These are phyloP conservation scores for Grammothele lineata DNA, from an alignment of 768 basidiomycete species.

Conservation along the genomic window DNA sequence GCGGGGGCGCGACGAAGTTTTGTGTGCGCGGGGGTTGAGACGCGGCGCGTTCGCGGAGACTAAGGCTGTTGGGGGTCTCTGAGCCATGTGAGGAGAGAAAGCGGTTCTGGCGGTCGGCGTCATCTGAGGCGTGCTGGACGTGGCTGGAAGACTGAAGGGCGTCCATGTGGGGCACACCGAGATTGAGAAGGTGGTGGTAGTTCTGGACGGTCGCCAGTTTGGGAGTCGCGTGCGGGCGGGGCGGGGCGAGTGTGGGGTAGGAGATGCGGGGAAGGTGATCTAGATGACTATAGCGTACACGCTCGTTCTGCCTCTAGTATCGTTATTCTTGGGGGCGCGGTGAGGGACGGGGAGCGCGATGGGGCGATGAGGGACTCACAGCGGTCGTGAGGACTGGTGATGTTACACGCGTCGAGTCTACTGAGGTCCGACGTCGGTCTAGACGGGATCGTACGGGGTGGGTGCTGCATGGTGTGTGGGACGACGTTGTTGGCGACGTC, in stretches of 20 bases:
- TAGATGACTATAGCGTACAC: conserved; percentile 15
- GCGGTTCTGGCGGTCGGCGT: conserved; percentile 58
- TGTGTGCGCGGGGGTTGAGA: conserved; percentile 63
- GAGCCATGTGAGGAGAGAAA: conserved; percentile 44
- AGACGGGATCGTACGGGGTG: conserved; percentile 11
- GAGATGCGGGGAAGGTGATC: conserved; percentile 14
- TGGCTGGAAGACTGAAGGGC: conserved; percentile 32
- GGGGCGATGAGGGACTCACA: conserved; percentile 7
- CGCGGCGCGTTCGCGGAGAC: conserved; percentile 59
- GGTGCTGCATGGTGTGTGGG: too few relatives aligned
- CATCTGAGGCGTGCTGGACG: conserved; percentile 37
- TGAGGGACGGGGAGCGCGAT: background rate
- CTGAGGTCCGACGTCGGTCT: conserved; percentile 9
- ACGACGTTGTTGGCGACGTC: background rate
- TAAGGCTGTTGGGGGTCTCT: conserved; percentile 36
- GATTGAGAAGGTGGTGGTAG: conserved; percentile 20
- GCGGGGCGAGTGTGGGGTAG: conserved; percentile 11
- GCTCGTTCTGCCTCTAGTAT: conserved; percentile 18
- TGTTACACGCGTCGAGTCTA: conserved; percentile 16
- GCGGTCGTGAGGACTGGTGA: conserved; percentile 15
- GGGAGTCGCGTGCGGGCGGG: conserved; percentile 13
- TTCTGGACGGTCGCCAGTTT: conserved; percentile 26
- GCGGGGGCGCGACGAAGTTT: conserved; percentile 46
- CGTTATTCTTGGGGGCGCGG: conserved; percentile 14
- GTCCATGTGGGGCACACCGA: conserved; percentile 22